phyloP scores from a whole-genome alignment of 768 basidiomycete species.

The Suillus plorans region DNA sequence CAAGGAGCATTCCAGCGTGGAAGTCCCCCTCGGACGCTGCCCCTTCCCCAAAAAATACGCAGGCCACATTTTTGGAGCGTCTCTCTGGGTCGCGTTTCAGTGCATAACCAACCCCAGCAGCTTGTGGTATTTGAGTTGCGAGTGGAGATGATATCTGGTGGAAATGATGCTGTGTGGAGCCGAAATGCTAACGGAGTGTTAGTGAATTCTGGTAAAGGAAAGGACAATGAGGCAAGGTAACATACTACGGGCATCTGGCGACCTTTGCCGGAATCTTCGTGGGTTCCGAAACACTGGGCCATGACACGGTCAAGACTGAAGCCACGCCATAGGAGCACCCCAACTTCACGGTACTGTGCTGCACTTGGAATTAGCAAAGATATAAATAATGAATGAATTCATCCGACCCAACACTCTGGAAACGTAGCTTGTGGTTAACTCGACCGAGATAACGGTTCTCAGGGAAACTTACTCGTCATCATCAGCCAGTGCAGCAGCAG shows the following conservation, averaged over 20 bases:
- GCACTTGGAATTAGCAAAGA: slow-evolving; percentile 4
- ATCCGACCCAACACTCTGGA: slow-evolving; percentile 68
- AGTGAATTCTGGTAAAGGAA: slow-evolving; percentile 2
- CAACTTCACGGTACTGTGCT: slow-evolving; percentile 94
- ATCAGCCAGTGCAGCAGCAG: slow-evolving; percentile 78
- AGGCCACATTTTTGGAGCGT: slow-evolving; percentile 72
- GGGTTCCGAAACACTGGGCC: slow-evolving; percentile 90
- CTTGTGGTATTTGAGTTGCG: slow-evolving; percentile 93
- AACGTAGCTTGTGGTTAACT: slow-evolving; percentile 10
- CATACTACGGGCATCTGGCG: slow-evolving; percentile 92
- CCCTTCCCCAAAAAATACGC: slow-evolving; percentile 92
- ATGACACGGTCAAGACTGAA: slow-evolving; percentile 79
- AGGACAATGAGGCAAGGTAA: neutral
- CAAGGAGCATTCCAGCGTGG: slow-evolving; percentile 84
- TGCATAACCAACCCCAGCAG: slow-evolving; percentile 90
- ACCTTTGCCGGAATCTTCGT: slow-evolving; percentile 83
- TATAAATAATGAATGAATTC: neutral
- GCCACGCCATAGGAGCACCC: slow-evolving; percentile 86
- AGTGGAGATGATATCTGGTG: slow-evolving; percentile 93
- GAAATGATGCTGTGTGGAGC: slow-evolving; percentile 81
- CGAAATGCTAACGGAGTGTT: slow-evolving; percentile 66
- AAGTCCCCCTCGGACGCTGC: slow-evolving; percentile 95
- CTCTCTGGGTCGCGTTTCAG: slow-evolving; percentile 74
- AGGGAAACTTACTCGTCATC: slow-evolving; percentile 75
- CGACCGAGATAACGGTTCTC: neutral